Base-by-base conservation (phyloP, 2,329 filamentous ascomycete genomes). In the Penicillium sp. region DNA sequence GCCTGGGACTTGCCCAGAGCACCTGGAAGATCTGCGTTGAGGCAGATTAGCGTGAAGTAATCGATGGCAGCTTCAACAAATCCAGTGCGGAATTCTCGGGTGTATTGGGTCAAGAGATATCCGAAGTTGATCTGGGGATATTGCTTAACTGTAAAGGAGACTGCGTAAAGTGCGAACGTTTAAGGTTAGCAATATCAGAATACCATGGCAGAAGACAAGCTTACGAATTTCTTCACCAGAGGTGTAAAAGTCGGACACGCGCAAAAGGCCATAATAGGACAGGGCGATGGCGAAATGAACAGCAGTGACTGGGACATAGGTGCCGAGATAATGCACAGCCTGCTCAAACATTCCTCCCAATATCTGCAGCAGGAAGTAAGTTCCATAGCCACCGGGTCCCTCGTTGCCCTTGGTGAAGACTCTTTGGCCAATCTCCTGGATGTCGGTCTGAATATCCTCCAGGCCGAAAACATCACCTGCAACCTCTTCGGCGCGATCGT, bases 281-380 rank as follows among this genome's bases (percentile, higher is more conserved):
- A 99, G 82, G 0, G 88, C 91, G 68, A 97, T 88, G 22, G 91
- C 91, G 69, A 97, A 96, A 79, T 99, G 95, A 47, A 96, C 90
- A 24, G 93, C 92, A 62, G 96, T 92, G 44, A 96, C 86, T 68
- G 96, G 95, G 49, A 91, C 90, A 77, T 96, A 94, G 45, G 86
- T 85, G 71, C 97, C 97, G 18, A 99, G 83, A 73, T 95, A 97
- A 32, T 89, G 88, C 51, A 99, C 82, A 16, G 93, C 94, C 68
- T 94, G 88, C 76, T 99, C 94, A 65, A 96, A 99, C 83, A 97
- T 88, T 62, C 94, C 94, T 31, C 89, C 87, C 49, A 97, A 79
- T 40, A 96, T 84, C 72, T 96, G 92, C 62, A 99, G 84, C 75
- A 95, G 92, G 78, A 99, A 97, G 77, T 89, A 96, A 69, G 93